A percentile compares a stretch with the other conserved stretches of the same genome.
These are phyloP conservation scores for Aurantiochytrium sp. DNA, from an alignment of 108 stramenopile genomes.

Conservation along the genomic window DNA sequence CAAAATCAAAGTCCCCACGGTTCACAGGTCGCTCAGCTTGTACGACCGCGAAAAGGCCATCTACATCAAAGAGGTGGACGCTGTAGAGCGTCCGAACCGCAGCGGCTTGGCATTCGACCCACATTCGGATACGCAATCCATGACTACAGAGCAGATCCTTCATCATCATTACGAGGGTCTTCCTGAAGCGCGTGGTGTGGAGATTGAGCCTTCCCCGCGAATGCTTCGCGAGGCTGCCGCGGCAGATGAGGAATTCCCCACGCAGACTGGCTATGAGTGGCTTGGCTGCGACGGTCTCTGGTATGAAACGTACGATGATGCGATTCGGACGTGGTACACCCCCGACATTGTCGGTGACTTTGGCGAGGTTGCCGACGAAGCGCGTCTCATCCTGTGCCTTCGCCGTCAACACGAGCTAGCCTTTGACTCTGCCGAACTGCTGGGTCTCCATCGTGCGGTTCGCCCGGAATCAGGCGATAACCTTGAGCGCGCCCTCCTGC, in stretches of 20 bases:
- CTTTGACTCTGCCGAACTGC: background rate
- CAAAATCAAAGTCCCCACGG: background rate
- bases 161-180: background rate
- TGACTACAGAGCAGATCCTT: background rate
- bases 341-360: background rate
- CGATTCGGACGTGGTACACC: background rate
- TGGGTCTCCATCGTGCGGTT: background rate
- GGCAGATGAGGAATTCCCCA: background rate
- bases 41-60: background rate
- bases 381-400: background rate
- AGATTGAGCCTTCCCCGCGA: background rate
- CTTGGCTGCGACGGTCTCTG: background rate
- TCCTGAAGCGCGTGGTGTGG: background rate
- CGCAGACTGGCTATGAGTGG: background rate
- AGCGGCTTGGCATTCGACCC: background rate
- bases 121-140: background rate
- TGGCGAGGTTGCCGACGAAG: background rate
- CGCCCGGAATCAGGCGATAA: background rate
- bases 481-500: background rate
- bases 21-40: background rate
- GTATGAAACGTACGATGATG: background rate
- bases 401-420: background rate
- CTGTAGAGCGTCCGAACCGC: background rate
- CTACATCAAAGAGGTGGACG: background rate
- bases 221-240: background rate